Conservation (phyloP, 352 stramenopile species). For the Pythium chondricola region DNA sequence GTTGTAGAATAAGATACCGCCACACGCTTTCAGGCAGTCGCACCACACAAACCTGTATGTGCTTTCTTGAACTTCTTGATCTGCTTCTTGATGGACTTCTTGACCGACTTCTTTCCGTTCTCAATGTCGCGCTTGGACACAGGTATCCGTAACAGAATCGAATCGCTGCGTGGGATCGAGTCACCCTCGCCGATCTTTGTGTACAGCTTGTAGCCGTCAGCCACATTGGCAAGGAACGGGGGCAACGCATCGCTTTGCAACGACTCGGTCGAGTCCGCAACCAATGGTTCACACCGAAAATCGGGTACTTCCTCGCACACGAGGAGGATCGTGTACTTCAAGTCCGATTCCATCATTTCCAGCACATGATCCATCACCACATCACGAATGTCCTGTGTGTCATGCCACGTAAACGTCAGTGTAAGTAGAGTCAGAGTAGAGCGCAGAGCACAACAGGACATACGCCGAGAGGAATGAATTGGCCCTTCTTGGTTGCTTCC, state of each 20-base stretch:
- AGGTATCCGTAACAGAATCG: constrained; percentile 57
- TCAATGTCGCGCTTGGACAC: constrained; percentile 72
- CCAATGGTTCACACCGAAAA: constrained; percentile 17
- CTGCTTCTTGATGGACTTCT: constrained; percentile 82
- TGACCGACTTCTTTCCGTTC: constrained; percentile 63
- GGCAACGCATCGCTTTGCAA: constrained; percentile 6
- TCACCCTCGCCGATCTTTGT: constrained; percentile 63
- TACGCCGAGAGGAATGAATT: constrained; percentile 42
- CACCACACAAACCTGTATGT: constrained; percentile 43
- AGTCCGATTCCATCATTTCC: constrained; percentile 41
- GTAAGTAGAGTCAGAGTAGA: too few species aligned
- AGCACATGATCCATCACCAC: constrained; percentile 59
- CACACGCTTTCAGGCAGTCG: too few species aligned
- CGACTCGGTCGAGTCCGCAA: constrained; percentile 2
- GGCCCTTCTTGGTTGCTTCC: constrained; percentile 22
- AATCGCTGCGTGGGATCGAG: constrained; percentile 69
- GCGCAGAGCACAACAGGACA: too few species aligned
- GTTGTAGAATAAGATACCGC: too few species aligned
- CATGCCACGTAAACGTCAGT: too few species aligned
- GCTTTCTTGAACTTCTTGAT: constrained; percentile 87
- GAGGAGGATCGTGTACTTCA: constrained; percentile 63
- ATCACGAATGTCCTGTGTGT: constrained; percentile 60
- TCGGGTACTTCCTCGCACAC: constrained; percentile 67
- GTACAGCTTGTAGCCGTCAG: constrained; percentile 28
- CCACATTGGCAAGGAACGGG: constrained; percentile 35